Evolutionary conservation across 179 eudicot genomes (phyloP).

Genomic region (Sideroxylon spinosum): DNA sequence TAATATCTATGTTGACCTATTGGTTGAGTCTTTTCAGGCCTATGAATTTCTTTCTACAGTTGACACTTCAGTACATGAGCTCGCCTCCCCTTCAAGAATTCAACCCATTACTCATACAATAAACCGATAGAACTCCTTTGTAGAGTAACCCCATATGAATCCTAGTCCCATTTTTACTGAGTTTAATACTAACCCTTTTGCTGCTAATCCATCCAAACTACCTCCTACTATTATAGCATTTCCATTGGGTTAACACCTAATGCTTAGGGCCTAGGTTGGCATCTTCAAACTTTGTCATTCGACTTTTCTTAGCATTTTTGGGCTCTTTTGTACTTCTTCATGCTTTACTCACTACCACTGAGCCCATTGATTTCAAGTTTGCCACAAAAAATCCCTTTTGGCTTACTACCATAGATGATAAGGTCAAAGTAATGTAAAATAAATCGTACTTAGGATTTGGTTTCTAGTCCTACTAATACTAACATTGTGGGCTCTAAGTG

Average conservation of each 20-base stretch:
- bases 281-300: neutral
- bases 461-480: neutral
- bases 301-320: neutral
- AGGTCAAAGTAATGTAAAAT: neutral
- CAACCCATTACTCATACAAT: too few relatives aligned
- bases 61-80: neutral
- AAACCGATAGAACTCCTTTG: neutral
- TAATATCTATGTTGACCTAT: neutral
- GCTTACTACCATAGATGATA: neutral
- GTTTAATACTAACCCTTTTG: too few relatives aligned
- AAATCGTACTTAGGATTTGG: conserved; percentile 7
- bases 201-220: too few relatives aligned
- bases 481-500: neutral
- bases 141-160: neutral
- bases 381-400: neutral
- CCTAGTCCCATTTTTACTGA: neutral
- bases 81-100: neutral
- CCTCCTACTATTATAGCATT: neutral
- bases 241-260: neutral
- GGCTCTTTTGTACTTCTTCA: neutral
- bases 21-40: neutral
- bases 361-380: neutral
- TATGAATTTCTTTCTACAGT: neutral
- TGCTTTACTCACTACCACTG: neutral
- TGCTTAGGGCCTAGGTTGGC: neutral